Base-by-base conservation (phyloP, 164 flowering plant genomes). In the Macadamia tetraphylla region DNA sequence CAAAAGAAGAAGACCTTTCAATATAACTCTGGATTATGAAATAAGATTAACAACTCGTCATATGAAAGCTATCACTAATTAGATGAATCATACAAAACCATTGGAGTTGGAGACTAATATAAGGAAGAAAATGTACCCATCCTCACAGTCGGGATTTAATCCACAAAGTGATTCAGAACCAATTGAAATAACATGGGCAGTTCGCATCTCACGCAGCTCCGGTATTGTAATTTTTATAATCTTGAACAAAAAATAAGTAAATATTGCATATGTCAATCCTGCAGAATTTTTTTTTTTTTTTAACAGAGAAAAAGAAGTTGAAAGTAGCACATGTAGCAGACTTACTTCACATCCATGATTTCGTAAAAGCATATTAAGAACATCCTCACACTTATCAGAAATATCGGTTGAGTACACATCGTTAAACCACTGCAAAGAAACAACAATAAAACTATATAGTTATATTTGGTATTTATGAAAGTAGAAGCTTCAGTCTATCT, bases 111-210 rank as follows among this genome's bases (percentile, higher is more conserved):
- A 40, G 8, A 62, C 8, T 48, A 23, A 60, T 15, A 1, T 48
- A 74, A 35, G 3, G 0, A 35, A 35, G 40, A 35, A 35, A 79
- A 40, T 74, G 60, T 84, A 94, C 98, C 98, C 97, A 61, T 86
- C 88, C 60, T 80, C 81, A 59, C 67, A 78, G 69, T 86, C 73
- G 64, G 96, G 95, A 77, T 70, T 87, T 67, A 92, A 44, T 8
- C 85, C 72, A 69, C 76, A 66, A n/a, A 83, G 30, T 42, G 81
- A 5, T 78, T 92, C 97, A 58, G 95, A 83, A 62, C 99, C 99
- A 80, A 92, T 86, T 3, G 97, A 85, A 82, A 92, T 92, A 75
- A 86, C n/a, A 83, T 94, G 97, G 61, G 99, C 88, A 69, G 78
- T 76, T 30, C 87, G 90, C 99, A 94, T 87, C 78, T 90, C 88